Percentiles rank a stretch among this genome's conserved stretches.
Evolutionary conservation across 2,329 filamentous ascomycete species (phyloP).

Genomic region (Fusarium sp.): DNA sequence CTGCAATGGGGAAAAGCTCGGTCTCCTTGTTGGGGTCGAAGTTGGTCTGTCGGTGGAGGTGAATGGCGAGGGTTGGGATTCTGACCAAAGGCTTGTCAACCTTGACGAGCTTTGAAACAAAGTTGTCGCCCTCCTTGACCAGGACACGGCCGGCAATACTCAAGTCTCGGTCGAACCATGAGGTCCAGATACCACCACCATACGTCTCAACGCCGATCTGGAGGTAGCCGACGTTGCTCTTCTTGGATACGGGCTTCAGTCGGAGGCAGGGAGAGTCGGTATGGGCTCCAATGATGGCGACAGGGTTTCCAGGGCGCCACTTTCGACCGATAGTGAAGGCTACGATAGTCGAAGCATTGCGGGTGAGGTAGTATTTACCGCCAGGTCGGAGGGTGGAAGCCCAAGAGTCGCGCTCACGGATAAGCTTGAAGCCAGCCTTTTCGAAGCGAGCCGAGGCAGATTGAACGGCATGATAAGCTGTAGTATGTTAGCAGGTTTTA

Average conservation of each 20-base stretch:
- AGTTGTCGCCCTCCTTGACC: constrained; percentile 75
- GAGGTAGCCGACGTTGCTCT: constrained; percentile 83
- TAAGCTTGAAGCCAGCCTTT: constrained; percentile 84
- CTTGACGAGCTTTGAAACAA: constrained; percentile 87
- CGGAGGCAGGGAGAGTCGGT: constrained; percentile 94
- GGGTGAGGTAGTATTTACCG: constrained; percentile 95
- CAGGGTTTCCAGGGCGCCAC: constrained; percentile 91
- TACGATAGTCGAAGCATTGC: constrained; percentile 90
- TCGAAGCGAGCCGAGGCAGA: constrained; percentile 79
- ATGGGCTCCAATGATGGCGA: constrained; percentile 94
- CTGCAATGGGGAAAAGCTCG: constrained; percentile 92
- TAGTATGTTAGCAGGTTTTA: constrained; percentile 24
- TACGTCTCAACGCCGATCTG: constrained; percentile 98
- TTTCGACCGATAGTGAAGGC: constrained; percentile 90
- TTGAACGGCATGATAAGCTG: constrained; percentile 93
- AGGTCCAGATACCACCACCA: constrained; percentile 96
- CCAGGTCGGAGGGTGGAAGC: constrained; percentile 79
- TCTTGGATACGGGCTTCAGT: constrained; percentile 94
- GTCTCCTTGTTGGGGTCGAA: constrained; percentile 98
- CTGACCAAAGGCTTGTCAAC: constrained; percentile 89
- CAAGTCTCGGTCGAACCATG: constrained; percentile 96
- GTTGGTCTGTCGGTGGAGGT: constrained; percentile 84
- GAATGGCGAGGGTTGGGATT: constrained; percentile 93
- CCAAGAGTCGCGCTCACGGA: constrained; percentile 94
- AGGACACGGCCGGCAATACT: constrained; percentile 89